Percentiles rank a stretch among this genome's conserved stretches.
Conservation (phyloP, 2,329 filamentous ascomycete species). For the Trichoderma guizhouense region DNA sequence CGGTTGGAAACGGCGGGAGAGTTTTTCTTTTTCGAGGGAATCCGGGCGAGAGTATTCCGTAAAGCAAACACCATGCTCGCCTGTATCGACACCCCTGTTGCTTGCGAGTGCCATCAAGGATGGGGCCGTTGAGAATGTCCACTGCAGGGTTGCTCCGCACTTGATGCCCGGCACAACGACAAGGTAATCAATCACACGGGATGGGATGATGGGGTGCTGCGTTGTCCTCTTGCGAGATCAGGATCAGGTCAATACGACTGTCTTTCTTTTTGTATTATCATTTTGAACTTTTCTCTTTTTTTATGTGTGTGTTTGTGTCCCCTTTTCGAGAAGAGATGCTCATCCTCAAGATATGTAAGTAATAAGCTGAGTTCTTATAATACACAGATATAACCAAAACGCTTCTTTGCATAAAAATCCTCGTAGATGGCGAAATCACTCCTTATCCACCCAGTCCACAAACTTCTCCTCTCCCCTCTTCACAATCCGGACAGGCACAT, state of each 20-base stretch:
- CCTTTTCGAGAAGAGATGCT: not conserved
- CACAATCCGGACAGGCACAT: constrained; percentile 66
- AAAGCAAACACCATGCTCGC: not conserved
- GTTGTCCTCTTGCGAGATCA: not conserved
- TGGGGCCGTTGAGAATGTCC: not conserved
- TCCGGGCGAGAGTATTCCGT: not conserved
- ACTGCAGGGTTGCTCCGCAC: constrained; percentile 2
- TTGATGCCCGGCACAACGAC: not conserved
- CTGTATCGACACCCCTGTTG: not conserved
- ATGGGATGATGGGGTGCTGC: not conserved
- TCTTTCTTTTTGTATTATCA: not conserved
- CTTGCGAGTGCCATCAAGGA: not conserved
- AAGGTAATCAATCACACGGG: not conserved
- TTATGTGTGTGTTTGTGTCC: not conserved
- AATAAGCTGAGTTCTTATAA: not conserved
- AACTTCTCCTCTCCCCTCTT: constrained; percentile 69
- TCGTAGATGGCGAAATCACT: not conserved
- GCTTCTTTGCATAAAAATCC: not conserved
- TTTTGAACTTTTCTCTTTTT: not conserved
- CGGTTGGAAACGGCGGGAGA: not conserved
- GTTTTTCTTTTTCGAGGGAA: not conserved
- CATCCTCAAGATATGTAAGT: not conserved
- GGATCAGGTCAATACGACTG: not conserved
- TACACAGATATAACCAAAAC: not conserved
- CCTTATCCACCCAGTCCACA: constrained; percentile 36